Evolutionary conservation across 805 yeast genomes (phyloP).

Genomic region (Candida ovalis): DNA sequence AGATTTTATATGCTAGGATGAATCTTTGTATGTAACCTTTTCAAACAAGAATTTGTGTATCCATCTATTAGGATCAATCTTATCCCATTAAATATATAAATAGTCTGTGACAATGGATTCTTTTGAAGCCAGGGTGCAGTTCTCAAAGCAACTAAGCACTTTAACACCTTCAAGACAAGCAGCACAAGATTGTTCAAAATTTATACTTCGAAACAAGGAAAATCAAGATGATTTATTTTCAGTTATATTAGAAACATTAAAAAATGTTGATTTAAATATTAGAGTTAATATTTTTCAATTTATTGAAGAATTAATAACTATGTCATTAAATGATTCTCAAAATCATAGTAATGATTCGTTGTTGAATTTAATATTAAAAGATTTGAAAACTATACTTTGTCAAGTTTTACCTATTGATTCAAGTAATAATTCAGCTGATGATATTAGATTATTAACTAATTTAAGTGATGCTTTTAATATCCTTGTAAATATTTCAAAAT

Average conservation of each 20-base stretch:
- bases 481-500: conserved; percentile 23
- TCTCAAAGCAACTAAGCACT: conserved; percentile 59
- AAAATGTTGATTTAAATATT: conserved; percentile 50
- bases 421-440: conserved; percentile 7
- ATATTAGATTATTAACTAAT: conserved; percentile 26
- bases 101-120: conserved; percentile 62
- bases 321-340: conserved; percentile 24
- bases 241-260: conserved; percentile 58
- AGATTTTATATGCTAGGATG: too few relatives aligned
- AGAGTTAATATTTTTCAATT: conserved; percentile 67
- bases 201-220: conserved; percentile 54
- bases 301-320: conserved; percentile 54
- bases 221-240: conserved; percentile 67
- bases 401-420: conserved; percentile 34
- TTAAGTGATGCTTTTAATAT: conserved; percentile 25
- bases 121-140: conserved; percentile 78
- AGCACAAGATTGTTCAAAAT: conserved; percentile 49
- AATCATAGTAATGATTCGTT: conserved; percentile 12
- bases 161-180: conserved; percentile 60
- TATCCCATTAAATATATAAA: neutral
- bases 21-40: neutral
- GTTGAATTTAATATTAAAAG: conserved; percentile 24
- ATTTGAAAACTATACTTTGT: conserved; percentile 32
- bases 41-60: too few relatives aligned
- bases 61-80: too few relatives aligned